These are phyloP conservation scores for Paramecium octaurelia DNA, from an alignment of 73 alveolate genomes.

Conservation along the genomic window DNA sequence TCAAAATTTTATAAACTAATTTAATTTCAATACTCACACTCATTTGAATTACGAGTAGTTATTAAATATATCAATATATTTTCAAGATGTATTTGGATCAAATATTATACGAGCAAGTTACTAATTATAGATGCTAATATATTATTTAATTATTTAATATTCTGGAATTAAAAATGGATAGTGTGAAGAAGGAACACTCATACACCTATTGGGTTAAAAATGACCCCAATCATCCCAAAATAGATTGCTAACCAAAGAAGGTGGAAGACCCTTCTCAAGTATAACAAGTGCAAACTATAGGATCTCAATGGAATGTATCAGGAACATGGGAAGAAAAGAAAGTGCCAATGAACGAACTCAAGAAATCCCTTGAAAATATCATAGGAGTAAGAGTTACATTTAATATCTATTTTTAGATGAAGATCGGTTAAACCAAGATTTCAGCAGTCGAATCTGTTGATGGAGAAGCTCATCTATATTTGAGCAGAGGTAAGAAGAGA, in stretches of 20 bases:
- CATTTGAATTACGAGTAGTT: not conserved
- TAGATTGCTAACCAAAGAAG: conserved; percentile 41
- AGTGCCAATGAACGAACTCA: not conserved
- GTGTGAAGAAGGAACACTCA: not conserved
- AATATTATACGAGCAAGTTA: not conserved
- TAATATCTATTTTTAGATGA: not conserved
- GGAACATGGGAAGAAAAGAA: conserved; percentile 50
- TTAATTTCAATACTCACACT: not conserved
- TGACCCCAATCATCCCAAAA: conserved; percentile 49
- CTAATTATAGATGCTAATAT: not conserved
- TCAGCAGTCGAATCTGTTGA: conserved; percentile 20
- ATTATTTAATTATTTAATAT: not conserved
- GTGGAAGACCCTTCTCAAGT: conserved; percentile 35
- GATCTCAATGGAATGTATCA: conserved; percentile 42
- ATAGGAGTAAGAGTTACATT: not conserved
- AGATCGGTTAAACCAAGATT: not conserved
- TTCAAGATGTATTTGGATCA: not conserved
- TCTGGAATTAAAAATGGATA: conserved; percentile 4
- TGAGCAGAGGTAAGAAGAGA: conserved; percentile 39
- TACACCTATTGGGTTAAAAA: conserved; percentile 49
- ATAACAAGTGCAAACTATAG: not conserved
- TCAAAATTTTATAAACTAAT: not conserved
- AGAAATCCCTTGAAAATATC: not conserved
- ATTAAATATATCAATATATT: too few relatives aligned
- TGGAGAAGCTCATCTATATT: conserved; percentile 16